Conservation (phyloP, 805 yeast species). For the Zygosaccharomyces kombuchaensis region DNA sequence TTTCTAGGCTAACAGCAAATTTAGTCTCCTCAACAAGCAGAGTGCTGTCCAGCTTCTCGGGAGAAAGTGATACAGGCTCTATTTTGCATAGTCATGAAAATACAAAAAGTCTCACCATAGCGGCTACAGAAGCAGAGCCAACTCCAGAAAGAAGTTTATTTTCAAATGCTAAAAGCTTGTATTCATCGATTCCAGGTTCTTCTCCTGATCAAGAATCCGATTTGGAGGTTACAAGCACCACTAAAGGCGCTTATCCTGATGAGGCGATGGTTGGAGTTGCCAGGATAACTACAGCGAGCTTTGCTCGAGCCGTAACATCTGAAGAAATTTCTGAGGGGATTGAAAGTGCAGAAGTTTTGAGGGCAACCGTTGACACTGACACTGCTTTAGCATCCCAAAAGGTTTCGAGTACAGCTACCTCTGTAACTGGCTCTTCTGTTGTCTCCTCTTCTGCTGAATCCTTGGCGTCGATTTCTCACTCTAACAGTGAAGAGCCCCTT, state of each 20-base stretch:
- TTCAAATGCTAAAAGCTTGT: background rate
- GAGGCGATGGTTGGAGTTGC: background rate
- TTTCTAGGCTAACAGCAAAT: background rate
- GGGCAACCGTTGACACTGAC: background rate
- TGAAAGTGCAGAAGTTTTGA: background rate
- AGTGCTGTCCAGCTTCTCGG: background rate
- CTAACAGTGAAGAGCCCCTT: background rate
- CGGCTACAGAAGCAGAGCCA: background rate
- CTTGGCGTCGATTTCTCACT: background rate
- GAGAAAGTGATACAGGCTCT: background rate
- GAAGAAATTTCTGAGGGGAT: background rate
- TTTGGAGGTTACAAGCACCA: background rate
- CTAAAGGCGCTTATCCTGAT: background rate
- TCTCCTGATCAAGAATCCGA: background rate
- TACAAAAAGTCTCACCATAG: background rate
- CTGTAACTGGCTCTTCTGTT: background rate
- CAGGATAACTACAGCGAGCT: background rate
- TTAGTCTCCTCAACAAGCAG: background rate
- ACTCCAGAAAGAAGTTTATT: background rate
- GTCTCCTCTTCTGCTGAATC: background rate
- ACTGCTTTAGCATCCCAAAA: background rate
- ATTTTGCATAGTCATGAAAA: background rate
- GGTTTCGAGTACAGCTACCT: too few species aligned
- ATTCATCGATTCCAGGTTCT: background rate
- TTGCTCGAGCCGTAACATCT: background rate